phyloP scores from a whole-genome alignment of 2,329 filamentous ascomycete genomes.

The Macrophomina tecta region DNA sequence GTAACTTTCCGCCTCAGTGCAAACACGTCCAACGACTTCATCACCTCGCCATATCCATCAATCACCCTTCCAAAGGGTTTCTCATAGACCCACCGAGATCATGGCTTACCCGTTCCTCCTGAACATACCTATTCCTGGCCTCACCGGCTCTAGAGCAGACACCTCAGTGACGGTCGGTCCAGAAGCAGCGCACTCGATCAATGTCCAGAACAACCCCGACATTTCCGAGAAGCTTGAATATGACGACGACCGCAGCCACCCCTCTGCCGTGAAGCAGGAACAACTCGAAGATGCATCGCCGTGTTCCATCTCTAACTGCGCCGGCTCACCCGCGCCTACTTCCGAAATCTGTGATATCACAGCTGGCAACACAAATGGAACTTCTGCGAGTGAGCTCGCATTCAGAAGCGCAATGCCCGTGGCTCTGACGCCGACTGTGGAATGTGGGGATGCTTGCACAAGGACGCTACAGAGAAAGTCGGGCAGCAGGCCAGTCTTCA shows the following conservation, averaged over 20 bases:
- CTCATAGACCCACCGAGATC: no score
- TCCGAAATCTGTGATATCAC: no score
- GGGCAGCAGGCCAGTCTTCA: not conserved
- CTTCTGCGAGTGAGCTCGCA: no score
- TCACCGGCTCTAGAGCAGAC: not conserved
- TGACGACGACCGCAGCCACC: not conserved
- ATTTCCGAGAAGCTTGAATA: not conserved
- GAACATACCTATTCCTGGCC: not conserved
- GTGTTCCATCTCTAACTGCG: no score
- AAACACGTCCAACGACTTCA: no score
- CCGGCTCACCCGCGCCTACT: no score
- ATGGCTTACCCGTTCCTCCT: conserved; percentile 8
- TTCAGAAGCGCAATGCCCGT: no score
- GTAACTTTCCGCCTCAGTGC: no score
- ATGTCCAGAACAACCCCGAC: not conserved
- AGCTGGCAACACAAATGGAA: no score
- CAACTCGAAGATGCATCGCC: no score
- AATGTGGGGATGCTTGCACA: not conserved
- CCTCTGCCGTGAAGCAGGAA: no score
- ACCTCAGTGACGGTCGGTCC: not conserved
- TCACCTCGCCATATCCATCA: not conserved
- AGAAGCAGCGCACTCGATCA: not conserved
- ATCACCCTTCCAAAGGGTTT: not conserved
- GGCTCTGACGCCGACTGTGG: not conserved
- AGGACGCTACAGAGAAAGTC: not conserved